Conservation (phyloP, 1,284 basidiomycete species). For the Mycena sp. region DNA sequence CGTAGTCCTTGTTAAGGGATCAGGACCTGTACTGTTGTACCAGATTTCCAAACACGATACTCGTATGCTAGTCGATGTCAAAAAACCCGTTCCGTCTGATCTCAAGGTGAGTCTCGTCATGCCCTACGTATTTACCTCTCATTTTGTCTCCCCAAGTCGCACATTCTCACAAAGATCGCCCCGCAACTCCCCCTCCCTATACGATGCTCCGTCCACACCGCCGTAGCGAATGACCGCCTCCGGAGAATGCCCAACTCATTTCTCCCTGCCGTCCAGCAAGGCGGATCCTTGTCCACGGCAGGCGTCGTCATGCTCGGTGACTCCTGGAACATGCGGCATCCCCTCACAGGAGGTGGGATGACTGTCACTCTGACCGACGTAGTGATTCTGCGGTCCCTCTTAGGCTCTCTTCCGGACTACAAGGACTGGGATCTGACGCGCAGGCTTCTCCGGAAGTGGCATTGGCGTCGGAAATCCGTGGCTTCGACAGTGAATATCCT, state of each 20-base stretch:
- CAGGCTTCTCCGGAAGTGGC: conserved; percentile 74
- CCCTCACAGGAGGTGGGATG: conserved; percentile 97
- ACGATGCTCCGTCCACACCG: conserved; percentile 66
- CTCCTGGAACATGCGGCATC: conserved; percentile 99
- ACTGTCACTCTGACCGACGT: conserved; percentile 92
- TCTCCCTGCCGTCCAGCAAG: conserved; percentile 88
- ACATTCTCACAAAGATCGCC: conserved; percentile 77
- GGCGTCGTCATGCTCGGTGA: conserved; percentile 93
- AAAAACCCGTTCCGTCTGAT: conserved; percentile 85
- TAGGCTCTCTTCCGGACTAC: conserved; percentile 61
- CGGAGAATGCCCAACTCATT: conserved; percentile 97
- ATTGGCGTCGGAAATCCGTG: conserved; percentile 86
- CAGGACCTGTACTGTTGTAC: conserved; percentile 88
- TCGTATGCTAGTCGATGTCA: conserved; percentile 93
- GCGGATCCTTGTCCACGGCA: conserved; percentile 60
- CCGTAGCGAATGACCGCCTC: conserved; percentile 77
- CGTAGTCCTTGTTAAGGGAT: conserved; percentile 77
- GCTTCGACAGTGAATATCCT: conserved; percentile 89
- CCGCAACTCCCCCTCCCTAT: conserved; percentile 83
- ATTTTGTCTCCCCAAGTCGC: conserved; percentile 54
- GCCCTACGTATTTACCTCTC: not conserved
- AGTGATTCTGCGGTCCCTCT: conserved; percentile 73
- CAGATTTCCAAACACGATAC: conserved; percentile 78
- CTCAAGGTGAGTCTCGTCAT: conserved; percentile 64
- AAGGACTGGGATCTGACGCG: conserved; percentile 72